phyloP scores from a whole-genome alignment of 306 rosid genomes.

The Quercus engelmannii region DNA sequence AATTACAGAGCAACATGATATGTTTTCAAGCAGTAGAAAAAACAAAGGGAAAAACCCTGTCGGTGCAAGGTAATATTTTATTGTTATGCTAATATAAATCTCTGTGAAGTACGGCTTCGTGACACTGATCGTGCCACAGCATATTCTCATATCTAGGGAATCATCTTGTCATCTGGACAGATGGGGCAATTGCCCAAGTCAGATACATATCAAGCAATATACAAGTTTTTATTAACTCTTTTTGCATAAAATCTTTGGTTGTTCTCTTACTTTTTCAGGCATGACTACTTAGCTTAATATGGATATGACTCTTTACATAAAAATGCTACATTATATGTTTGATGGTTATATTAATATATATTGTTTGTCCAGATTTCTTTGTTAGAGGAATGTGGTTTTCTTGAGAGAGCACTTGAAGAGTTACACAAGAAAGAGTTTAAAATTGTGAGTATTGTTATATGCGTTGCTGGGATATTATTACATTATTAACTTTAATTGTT shows the following conservation, averaged over 20 bases:
- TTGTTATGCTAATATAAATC: not conserved
- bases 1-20: not conserved
- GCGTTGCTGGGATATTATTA: constrained; percentile 9
- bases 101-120: not conserved
- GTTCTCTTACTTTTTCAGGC: not conserved
- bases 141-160: not conserved
- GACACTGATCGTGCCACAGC: not conserved
- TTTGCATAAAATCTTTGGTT: not conserved
- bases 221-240: not conserved
- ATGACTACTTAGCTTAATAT: not conserved
- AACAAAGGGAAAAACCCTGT: not conserved
- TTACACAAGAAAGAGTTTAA: constrained; percentile 72
- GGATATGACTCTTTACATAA: not conserved
- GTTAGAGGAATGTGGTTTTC: constrained; percentile 72
- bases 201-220: not conserved
- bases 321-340: not conserved
- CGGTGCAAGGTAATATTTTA: not conserved
- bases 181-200: not conserved
- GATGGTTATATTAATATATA: not conserved
- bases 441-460: constrained; percentile 58
- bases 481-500: not conserved
- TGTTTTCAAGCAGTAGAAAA: not conserved
- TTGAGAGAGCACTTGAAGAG: constrained; percentile 85
- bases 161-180: not conserved
- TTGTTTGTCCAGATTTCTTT: constrained; percentile 58